Evolutionary conservation across 1,284 basidiomycete species (phyloP), one percentile per base, ranked within the genome.

Genomic region (Ceratobasidium sp.): DNA sequence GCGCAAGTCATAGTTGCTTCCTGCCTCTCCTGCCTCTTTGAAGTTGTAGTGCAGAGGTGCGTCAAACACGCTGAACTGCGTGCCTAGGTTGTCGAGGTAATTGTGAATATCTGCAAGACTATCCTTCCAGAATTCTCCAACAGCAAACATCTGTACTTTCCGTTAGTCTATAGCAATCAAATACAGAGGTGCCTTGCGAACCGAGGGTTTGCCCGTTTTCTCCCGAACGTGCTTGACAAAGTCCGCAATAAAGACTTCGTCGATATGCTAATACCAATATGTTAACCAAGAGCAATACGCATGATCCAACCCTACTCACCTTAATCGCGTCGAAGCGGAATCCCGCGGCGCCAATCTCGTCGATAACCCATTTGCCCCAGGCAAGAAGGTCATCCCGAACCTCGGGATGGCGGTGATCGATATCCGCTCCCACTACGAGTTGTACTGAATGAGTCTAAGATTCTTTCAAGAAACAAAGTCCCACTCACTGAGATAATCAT

Each of bases 41-140:
- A 87, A 87, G 76, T 86, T 86, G 80, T 85, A 85, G 77, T 87
- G 87, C 47, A 88, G 80, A 13, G 85, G 85, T 0, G 85, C 84
- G 76, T 87, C 87, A 74, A 88, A 88, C 50, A 86, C 82, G 16
- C 83, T 85, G 81, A 89, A 88, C 54, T 73, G 73, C 32, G 76
- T 75, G 2, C 79, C 82, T 18, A 84, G 80, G 0, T 76, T 73
- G 50, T 82, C 79, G 16, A 86, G 76, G 75, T 83, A 87, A 9
- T 77, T 80, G 59, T 82, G 81, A n/a, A 86, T 77, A 73, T 83
- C 82, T 1, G 77, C 77, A 1, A 80, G 69, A 1, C 81, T 82
- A 77, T 84, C 83, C 74, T 85, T 84, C 85, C 85, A 86, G 79
- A 85, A 86, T 77, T 85, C 85, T 41, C 85, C 85, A 16, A 86